Evolutionary conservation across 257 asterid species (phyloP).

Genomic region (Gynochthodes officinalis): DNA sequence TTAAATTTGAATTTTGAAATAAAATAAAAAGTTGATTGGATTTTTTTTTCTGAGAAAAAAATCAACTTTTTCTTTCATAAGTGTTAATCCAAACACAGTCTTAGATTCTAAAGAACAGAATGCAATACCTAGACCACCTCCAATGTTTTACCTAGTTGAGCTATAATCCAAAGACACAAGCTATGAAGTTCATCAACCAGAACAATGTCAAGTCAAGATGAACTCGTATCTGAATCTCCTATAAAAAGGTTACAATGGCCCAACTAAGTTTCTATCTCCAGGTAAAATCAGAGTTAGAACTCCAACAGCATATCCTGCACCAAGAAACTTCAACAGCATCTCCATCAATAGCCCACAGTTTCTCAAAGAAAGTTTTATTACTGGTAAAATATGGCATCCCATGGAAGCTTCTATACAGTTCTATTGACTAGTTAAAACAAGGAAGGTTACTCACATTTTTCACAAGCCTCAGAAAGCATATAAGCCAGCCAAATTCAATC

Average conservation of each 20-base stretch:
- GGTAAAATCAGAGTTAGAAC: background rate
- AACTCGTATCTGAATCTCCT: background rate
- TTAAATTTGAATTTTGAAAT: too few species aligned
- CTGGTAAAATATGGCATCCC: background rate
- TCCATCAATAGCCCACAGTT: background rate
- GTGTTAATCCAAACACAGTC: too few species aligned
- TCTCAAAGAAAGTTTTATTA: background rate
- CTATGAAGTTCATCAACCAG: background rate
- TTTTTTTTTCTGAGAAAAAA: too few species aligned
- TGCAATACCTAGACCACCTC: background rate
- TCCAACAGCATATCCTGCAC: background rate
- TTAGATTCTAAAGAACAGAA: background rate
- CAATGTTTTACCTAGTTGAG: background rate
- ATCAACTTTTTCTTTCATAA: too few species aligned
- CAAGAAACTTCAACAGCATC: conserved; percentile 3
- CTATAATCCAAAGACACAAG: background rate
- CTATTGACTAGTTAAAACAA: background rate
- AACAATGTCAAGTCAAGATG: background rate
- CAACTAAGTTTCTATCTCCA: background rate
- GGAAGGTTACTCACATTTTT: background rate
- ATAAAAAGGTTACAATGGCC: background rate
- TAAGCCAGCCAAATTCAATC: background rate
- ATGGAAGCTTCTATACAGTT: background rate
- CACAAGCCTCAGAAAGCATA: background rate
- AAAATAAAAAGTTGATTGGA: too few species aligned